Percentiles rank a stretch among this genome's conserved stretches.
Evolutionary conservation across 2,329 filamentous ascomycete species (phyloP).

Genomic region (Verticillium nubilum): DNA sequence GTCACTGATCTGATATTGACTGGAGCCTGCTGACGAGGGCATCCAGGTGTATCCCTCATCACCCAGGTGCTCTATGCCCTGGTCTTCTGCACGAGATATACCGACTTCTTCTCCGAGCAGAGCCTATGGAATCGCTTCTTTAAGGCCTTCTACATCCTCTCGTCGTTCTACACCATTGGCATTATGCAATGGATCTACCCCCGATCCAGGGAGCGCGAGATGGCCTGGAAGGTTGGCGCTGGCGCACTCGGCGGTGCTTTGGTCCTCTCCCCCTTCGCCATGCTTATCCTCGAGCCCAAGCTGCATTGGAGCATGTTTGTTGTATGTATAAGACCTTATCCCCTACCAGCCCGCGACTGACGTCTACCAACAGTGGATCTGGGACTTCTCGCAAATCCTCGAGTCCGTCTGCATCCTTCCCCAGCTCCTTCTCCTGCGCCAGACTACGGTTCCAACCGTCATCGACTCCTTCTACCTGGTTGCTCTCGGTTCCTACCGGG

Average conservation of each 20-base stretch:
- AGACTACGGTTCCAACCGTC: conserved; percentile 92
- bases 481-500: conserved; percentile 80
- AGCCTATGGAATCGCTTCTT: conserved; percentile 69
- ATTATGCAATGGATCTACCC: conserved; percentile 85
- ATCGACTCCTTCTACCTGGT: conserved; percentile 96
- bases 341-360: conserved; percentile 8
- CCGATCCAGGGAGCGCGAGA: conserved; percentile 82
- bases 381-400: conserved; percentile 86
- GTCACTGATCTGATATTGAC: background rate
- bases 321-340: conserved; percentile 29
- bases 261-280: conserved; percentile 65
- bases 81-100: conserved; percentile 83
- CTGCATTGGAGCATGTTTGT: conserved; percentile 40
- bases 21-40: background rate
- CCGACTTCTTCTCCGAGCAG: conserved; percentile 65
- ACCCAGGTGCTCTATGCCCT: conserved; percentile 82
- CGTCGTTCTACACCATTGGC: conserved; percentile 79
- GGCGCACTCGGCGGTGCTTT: conserved; percentile 62
- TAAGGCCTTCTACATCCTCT: conserved; percentile 83
- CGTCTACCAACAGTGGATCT: conserved; percentile 56
- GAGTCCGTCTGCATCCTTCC: conserved; percentile 88
- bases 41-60: conserved; percentile 78
- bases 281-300: conserved; percentile 57
- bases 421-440: conserved; percentile 83
- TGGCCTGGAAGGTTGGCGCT: conserved; percentile 86